phyloP scores from a whole-genome alignment of 352 stramenopile species.

The Phytopythium aichiense region DNA sequence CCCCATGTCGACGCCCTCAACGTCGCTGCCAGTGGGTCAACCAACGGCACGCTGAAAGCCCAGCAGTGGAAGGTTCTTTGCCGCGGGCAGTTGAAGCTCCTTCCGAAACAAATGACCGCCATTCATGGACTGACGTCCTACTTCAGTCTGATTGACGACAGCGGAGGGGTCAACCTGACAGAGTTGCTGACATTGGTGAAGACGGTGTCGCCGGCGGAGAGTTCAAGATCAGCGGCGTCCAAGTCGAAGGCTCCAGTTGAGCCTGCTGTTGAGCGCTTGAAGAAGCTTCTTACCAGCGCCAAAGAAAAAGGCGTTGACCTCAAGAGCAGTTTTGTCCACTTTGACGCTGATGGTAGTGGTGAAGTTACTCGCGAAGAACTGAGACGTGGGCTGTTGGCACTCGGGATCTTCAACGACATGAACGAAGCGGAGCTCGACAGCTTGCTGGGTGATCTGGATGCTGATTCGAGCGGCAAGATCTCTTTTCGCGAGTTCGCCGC shows the following conservation, averaged over 20 bases:
- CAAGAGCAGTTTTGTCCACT: constrained; percentile 51
- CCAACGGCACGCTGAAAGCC: constrained; percentile 2
- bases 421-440: constrained; percentile 30
- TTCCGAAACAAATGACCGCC: constrained; percentile 14
- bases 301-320: constrained; percentile 42
- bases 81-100: constrained; percentile 23
- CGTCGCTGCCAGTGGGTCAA: constrained; percentile 6
- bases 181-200: constrained; percentile 26
- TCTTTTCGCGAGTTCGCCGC: constrained; percentile 54
- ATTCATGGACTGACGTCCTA: constrained; percentile 19
- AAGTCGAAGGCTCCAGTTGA: constrained; percentile 5
- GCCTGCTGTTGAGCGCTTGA: constrained; percentile 11
- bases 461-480: constrained; percentile 49
- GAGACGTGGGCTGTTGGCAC: constrained; percentile 31
- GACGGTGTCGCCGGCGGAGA: constrained; percentile 7
- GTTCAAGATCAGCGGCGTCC: background rate
- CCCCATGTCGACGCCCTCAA: constrained; percentile 16
- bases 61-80: constrained; percentile 36
- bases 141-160: constrained; percentile 23
- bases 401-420: constrained; percentile 49
- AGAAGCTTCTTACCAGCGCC: constrained; percentile 26
- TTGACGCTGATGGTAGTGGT: constrained; percentile 60
- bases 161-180: constrained; percentile 17
- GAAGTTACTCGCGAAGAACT: constrained; percentile 58
- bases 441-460: constrained; percentile 44